Percentiles rank a stretch among this genome's conserved stretches.
phyloP scores from a whole-genome alignment of 768 basidiomycete genomes.

The Melanogaster broomeanus region DNA sequence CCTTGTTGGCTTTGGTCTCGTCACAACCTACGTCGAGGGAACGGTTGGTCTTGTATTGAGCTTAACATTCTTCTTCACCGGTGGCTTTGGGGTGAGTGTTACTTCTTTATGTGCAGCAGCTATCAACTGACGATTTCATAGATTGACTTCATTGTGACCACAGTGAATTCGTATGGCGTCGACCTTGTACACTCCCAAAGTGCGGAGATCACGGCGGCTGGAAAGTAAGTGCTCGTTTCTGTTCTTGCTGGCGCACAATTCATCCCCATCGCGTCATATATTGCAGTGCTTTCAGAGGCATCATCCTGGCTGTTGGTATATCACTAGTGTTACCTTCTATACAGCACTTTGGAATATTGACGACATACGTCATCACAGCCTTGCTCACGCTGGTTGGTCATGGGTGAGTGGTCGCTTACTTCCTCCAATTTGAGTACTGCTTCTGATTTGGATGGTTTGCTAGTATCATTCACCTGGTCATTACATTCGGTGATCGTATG shows the following conservation, averaged over 20 bases:
- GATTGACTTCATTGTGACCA: slow-evolving; percentile 55
- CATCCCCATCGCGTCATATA: background rate
- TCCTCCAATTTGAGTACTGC: background rate
- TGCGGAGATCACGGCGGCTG: slow-evolving; percentile 58
- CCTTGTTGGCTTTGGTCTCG: slow-evolving; percentile 45
- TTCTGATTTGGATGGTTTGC: background rate
- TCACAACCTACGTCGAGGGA: slow-evolving; percentile 49
- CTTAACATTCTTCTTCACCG: slow-evolving; percentile 54
- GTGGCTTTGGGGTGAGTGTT: slow-evolving; percentile 56
- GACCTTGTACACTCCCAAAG: slow-evolving; percentile 60
- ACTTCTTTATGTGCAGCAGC: background rate
- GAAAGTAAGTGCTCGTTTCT: slow-evolving; percentile 37
- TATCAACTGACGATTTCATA: slow-evolving; percentile 14
- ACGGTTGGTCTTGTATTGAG: slow-evolving; percentile 47
- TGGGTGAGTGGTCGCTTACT: slow-evolving; percentile 38
- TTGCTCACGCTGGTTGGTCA: slow-evolving; percentile 47
- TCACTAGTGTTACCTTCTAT: slow-evolving; percentile 54
- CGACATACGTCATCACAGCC: slow-evolving; percentile 46
- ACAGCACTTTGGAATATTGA: slow-evolving; percentile 45
- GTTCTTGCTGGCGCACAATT: background rate
- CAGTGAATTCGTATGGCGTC: slow-evolving; percentile 52
- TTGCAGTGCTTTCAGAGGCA: slow-evolving; percentile 47
- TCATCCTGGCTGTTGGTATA: slow-evolving; percentile 45
- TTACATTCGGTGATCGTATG: slow-evolving; percentile 52
- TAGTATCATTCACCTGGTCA: slow-evolving; percentile 48